A percentile compares a stretch with the other conserved stretches of the same genome.
These are phyloP conservation scores for Tetrapisispora fleetii DNA, from an alignment of 805 yeast species.

Conservation along the genomic window DNA sequence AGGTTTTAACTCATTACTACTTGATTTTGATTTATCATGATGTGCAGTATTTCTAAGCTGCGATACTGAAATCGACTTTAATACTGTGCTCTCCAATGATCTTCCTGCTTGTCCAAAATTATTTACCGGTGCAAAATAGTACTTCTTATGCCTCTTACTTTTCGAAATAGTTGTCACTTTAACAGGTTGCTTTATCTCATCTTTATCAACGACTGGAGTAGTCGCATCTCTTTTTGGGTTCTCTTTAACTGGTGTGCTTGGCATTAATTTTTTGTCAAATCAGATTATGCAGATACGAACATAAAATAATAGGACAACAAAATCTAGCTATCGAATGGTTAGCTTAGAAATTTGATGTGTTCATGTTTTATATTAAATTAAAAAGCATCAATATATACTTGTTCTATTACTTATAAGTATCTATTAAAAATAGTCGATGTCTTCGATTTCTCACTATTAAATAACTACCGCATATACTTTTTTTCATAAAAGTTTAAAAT, in stretches of 20 bases:
- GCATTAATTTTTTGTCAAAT: not conserved
- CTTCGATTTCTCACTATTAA: no score
- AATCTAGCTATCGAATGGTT: not conserved
- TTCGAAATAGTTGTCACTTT: not conserved
- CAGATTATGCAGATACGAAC: not conserved
- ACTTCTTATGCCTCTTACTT: constrained; percentile 10
- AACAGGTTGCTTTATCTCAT: not conserved
- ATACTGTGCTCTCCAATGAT: constrained; percentile 7
- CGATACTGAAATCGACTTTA: constrained; percentile 24
- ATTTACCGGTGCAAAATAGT: constrained; percentile 24
- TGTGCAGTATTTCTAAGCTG: constrained; percentile 20
- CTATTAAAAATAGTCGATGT: no score
- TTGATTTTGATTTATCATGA: not conserved
- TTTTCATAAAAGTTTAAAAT: no score
- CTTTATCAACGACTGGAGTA: not conserved
- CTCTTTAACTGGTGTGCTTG: constrained; percentile 3
- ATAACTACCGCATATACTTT: no score
- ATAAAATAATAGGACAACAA: not conserved
- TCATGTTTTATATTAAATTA: no score
- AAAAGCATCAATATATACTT: no score
- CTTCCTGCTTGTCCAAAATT: constrained; percentile 8
- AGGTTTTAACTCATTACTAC: constrained; percentile 1
- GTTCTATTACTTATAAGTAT: no score
- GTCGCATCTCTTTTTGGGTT: constrained; percentile 1
- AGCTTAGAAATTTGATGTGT: no score